phyloP scores from a whole-genome alignment of 345 rosid genomes.

The Hibiscus tridactylites region DNA sequence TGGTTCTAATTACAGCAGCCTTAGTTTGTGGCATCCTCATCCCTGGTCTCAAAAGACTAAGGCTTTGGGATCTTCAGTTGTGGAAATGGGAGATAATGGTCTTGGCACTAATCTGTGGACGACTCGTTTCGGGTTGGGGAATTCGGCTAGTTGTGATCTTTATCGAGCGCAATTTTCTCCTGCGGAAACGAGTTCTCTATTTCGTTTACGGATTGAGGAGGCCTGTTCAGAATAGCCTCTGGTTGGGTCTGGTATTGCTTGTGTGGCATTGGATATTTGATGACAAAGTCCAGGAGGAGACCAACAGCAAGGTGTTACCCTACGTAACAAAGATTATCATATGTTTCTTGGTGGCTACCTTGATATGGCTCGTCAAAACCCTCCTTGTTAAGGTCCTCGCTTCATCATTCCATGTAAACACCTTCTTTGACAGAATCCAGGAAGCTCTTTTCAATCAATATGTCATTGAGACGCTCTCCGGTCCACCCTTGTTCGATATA shows the following conservation, averaged over 20 bases:
- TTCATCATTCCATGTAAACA: conserved; percentile 36
- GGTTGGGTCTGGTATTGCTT: conserved; percentile 34
- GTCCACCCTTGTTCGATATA: conserved; percentile 20
- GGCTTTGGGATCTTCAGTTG: conserved; percentile 36
- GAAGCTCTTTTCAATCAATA: conserved; percentile 42
- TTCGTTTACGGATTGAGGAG: conserved; percentile 45
- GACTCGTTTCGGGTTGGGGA: conserved; percentile 33
- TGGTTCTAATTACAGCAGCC: conserved; percentile 22
- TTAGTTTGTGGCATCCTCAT: conserved; percentile 25
- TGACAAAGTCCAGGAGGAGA: conserved; percentile 21
- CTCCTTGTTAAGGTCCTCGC: conserved; percentile 35
- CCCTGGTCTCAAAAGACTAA: conserved; percentile 18
- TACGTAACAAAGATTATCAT: conserved; percentile 33
- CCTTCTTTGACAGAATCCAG: conserved; percentile 48
- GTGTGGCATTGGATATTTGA: conserved; percentile 29
- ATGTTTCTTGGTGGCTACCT: conserved; percentile 31
- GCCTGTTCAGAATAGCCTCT: conserved; percentile 34
- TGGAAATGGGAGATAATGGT: conserved; percentile 49
- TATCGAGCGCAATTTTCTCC: conserved; percentile 29
- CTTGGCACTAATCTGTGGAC: conserved; percentile 35
- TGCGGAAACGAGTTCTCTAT: conserved; percentile 38
- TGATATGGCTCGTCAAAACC: conserved; percentile 43
- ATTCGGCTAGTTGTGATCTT: conserved; percentile 31
- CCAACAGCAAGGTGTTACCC: conserved; percentile 26
- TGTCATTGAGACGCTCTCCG: conserved; percentile 28